Evolutionary conservation across 1,284 basidiomycete genomes (phyloP), one percentile per base, ranked within the genome.

Genomic region (Blastosporella zonata): DNA sequence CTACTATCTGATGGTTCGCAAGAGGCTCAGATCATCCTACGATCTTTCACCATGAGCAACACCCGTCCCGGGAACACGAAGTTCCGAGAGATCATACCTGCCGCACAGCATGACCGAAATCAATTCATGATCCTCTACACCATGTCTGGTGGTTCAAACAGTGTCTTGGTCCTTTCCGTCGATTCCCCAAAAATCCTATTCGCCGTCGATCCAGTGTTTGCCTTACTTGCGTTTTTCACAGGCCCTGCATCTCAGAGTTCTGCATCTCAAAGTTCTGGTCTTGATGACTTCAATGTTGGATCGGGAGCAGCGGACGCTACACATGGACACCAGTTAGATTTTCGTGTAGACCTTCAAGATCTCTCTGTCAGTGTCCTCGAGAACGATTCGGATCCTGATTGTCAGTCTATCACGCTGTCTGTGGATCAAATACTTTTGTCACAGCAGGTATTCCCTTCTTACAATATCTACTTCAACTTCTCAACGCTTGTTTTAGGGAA

Each of bases 121-220:
- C 97, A 96, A 60, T 89, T 99, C 62, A 97, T 97, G 90, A 67
- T 98, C 38, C 79, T 95, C 49, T 98, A 92, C 65, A 90, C 92
- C 2, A 81, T 79, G 57, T 79, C 92, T 6, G 82, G 80, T 20
- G 81, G 82, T 2, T 46, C 62, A 2, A 75, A 81, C 43, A 66
- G 70, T 18, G 75, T 84, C 27, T 76, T 86, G 2, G 80, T 99
- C 52, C 72, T 97, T 31, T 94, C 93, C 0, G 76, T 99, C 29
- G 97, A 99, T 65, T 93, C 90, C 25, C 97, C 97, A 4, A 85
- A 91, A 60, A 77, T 99, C 59, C 92, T 99, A 54, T 93, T 99
- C 59, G 88, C 97, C 3, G 76, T 97, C 18, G 94, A 98, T 58
- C 96, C 93, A 0, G 78, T 99, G 28, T 91, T 97, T 60, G 87